Evolutionary conservation across 306 rosid species (phyloP), one percentile per base, ranked within the genome.

Genomic region (Malus orientalis): DNA sequence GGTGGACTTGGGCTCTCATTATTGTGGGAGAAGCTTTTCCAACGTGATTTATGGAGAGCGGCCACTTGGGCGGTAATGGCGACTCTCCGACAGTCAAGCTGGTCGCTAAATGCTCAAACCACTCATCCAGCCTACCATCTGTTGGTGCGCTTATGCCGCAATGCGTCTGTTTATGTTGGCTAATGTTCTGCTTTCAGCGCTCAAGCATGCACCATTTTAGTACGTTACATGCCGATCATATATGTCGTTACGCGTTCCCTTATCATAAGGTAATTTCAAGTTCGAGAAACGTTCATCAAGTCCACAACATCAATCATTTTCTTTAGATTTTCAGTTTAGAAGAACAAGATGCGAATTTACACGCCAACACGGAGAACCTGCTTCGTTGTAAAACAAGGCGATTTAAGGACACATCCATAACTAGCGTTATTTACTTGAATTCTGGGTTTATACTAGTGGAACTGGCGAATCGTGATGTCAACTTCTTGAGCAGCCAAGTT

Each of bases 401-500:
- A 15, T 47, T 13, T 47, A 13, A 47, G 53, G 53, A 13, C 53
- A 47, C 13, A 47, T 13, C 16, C 0, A 13, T 47, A 47, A 13
- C 53, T 13, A 13, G 32, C 18, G 55, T 49, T 49, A 16, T 5
- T 15, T 2, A 49, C 20, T 6, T 5, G 55, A 49, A 49, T 49
- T 49, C 16, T 49, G 55, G 20, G 55, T 49, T 49, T 15, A 2
- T 49, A 49, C 55, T 15, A 0, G 55, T 49, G 55, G 18, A 49
- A 49, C 6, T 49, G 55, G 55, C 20, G 20, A 49, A 5, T 49
- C 25, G 61, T 64, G 78, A 65, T 60, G 70, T 89, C 84, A 86
- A 68, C 74, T 71, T 78, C 79, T 75, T 58, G 86, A 64, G 88
- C 96, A 92, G 67, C 93, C 97, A 60, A 92, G 85, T 80, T 80